Evolutionary conservation across 2,329 filamentous ascomycete species (phyloP), one percentile per base, ranked within the genome.

Genomic region (Neurospora sp.): DNA sequence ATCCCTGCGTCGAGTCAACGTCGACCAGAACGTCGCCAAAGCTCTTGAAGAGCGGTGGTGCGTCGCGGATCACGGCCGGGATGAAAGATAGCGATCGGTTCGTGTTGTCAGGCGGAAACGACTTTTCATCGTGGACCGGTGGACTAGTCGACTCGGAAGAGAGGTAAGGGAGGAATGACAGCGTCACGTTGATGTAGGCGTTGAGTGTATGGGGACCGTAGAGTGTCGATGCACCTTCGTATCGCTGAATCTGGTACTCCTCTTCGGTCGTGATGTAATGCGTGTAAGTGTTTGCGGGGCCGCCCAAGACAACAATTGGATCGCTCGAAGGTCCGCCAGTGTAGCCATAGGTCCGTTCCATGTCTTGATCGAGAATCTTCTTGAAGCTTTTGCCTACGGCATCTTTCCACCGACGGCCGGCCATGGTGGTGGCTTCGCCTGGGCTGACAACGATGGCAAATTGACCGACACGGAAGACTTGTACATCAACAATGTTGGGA

Each of bases 151-250:
- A 82, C 3, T 62, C 28, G 69, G 82, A 81, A 11, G 83, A 83
- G 3, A 96, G 86, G 77, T 90, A 90, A 17, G 84, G 85, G 3
- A 96, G 86, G 78, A 91, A 88, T 41, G 83, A 85, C n/a, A 93
- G 83, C 0, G 92, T 94, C 62, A 95, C 84, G 79, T 96, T 94
- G 81, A 97, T 92, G 81, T 96, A 96, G 0, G 93, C 95, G 41
- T 91, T 88, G 11, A 97, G 85, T 0, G 93, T 92, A 79, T 93
- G 88, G 2, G 87, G 91, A 0, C 95, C 95, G 78, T 92, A 96
- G 2, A 98, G 87, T 0, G 95, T 98, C 6, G 91, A 95, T 0
- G 92, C 95, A n/a, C 94, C 95, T 81, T 98, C 95, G 80, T 97
- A 97, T 10, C 95, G 90, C 81, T 97, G 95, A 66, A 96, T 83